Percentiles rank a stretch among this genome's conserved stretches.
Conservation (phyloP, 2,329 filamentous ascomycete genomes). For the Pseudogymnoascus sp. region DNA sequence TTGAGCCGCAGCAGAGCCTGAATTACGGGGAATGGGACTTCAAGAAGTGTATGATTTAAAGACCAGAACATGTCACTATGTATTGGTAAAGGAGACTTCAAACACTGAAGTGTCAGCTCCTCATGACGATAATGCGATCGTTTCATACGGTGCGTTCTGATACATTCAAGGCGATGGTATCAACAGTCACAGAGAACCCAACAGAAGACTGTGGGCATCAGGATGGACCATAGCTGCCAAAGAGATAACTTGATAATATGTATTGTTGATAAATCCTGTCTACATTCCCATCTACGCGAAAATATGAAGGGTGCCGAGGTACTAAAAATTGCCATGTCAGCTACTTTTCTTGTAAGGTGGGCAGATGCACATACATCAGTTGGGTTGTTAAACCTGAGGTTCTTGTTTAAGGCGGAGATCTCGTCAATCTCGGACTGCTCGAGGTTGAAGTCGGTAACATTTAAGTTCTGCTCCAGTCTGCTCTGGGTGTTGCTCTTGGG, state of each 20-base stretch:
- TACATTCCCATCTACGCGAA: slow-evolving; percentile 37
- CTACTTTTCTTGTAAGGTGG: slow-evolving; percentile 3
- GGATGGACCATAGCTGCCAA: background rate
- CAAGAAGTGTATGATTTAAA: background rate
- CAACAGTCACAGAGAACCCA: background rate
- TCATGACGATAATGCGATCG: background rate
- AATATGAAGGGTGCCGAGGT: slow-evolving; percentile 46
- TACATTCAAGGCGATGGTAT: background rate
- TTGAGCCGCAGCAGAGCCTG: background rate
- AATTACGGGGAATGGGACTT: background rate
- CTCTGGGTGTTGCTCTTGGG: slow-evolving; percentile 63
- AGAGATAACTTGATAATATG: background rate
- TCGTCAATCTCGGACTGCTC: slow-evolving; percentile 57
- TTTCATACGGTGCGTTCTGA: background rate
- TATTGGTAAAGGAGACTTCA: background rate
- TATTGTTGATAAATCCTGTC: slow-evolving; percentile 6
- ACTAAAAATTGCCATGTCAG: slow-evolving; percentile 22
- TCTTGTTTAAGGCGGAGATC: slow-evolving; percentile 58
- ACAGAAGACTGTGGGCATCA: too few species aligned
- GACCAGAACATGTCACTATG: background rate
- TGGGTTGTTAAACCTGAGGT: slow-evolving; percentile 72
- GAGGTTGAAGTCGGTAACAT: slow-evolving; percentile 60
- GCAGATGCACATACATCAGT: slow-evolving; percentile 49
- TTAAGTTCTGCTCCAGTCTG: slow-evolving; percentile 59
- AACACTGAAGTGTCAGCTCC: background rate